phyloP scores from a whole-genome alignment of 352 stramenopile genomes.

The Peronosclerospora sorghi region DNA sequence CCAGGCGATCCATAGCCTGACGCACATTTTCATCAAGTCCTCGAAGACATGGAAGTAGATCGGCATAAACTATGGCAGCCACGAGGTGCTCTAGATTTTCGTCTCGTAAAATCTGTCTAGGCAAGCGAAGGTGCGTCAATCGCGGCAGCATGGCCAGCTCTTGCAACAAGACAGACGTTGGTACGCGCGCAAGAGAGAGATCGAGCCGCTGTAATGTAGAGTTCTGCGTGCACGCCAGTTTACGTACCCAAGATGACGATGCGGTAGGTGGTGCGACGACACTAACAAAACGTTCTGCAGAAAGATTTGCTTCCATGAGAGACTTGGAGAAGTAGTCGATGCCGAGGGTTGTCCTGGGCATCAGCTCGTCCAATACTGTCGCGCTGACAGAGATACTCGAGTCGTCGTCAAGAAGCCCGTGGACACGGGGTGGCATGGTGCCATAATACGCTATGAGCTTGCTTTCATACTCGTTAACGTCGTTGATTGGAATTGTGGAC shows the following conservation, averaged over 20 bases:
- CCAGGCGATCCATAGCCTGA: conserved; percentile 55
- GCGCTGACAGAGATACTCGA: conserved; percentile 1
- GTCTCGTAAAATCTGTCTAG: conserved; percentile 46
- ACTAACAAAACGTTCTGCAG: conserved; percentile 50
- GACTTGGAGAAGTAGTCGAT: conserved; percentile 33
- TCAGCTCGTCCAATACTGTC: conserved; percentile 17
- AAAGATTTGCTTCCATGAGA: conserved; percentile 34
- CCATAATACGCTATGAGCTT: conserved; percentile 30
- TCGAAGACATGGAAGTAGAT: conserved; percentile 34
- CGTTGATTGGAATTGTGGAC: conserved; percentile 11
- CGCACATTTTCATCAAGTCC: conserved; percentile 51
- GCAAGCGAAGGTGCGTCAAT: conserved; percentile 53
- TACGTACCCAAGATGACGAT: conserved; percentile 55
- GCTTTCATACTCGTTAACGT: conserved; percentile 29
- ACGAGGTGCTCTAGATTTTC: conserved; percentile 72
- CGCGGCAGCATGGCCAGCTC: conserved; percentile 40
- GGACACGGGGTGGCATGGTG: conserved; percentile 12
- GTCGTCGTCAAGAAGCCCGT: conserved; percentile 6
- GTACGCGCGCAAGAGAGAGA: conserved; percentile 37
- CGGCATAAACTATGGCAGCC: conserved; percentile 40
- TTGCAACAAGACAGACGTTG: conserved; percentile 50
- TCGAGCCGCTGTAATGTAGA: conserved; percentile 56
- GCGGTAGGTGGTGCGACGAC: conserved; percentile 36
- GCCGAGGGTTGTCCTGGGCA: conserved; percentile 35
- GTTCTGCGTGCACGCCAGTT: conserved; percentile 35